Evolutionary conservation across 2,329 filamentous ascomycete genomes (phyloP).

Genomic region (Neophaeococcomyces aloes): DNA sequence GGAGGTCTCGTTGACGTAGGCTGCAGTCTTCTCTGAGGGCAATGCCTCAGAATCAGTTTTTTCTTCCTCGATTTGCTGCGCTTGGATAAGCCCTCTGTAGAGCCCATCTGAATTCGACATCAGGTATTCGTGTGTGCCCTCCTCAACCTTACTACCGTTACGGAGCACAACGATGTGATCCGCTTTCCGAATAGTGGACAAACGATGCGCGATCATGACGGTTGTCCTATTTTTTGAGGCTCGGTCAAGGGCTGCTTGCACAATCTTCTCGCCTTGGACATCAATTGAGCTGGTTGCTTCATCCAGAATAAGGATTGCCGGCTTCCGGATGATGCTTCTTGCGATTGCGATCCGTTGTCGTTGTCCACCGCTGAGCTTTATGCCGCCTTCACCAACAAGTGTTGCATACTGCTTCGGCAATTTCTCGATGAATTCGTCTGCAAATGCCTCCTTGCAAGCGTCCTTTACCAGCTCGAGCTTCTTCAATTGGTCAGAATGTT

Average conservation of each 20-base stretch:
- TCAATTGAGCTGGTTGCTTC: slow-evolving; percentile 64
- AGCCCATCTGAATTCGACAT: slow-evolving; percentile 49
- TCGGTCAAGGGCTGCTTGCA: slow-evolving; percentile 43
- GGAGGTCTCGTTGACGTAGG: slow-evolving; percentile 7
- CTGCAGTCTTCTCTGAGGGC: slow-evolving; percentile 29
- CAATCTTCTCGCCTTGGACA: slow-evolving; percentile 44
- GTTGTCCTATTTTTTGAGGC: slow-evolving; percentile 55
- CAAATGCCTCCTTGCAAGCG: slow-evolving; percentile 58
- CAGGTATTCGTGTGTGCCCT: slow-evolving; percentile 65
- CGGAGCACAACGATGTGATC: slow-evolving; percentile 69
- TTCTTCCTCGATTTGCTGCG: slow-evolving; percentile 20
- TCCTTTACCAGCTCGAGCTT: slow-evolving; percentile 44
- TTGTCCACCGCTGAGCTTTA: slow-evolving; percentile 73
- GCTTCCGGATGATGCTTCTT: slow-evolving; percentile 56
- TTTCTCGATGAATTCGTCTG: slow-evolving; percentile 56
- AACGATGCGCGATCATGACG: slow-evolving; percentile 65
- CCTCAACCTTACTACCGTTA: slow-evolving; percentile 59
- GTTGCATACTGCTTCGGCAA: slow-evolving; percentile 58
- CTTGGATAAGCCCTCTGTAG: slow-evolving; percentile 38
- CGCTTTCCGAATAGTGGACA: slow-evolving; percentile 64
- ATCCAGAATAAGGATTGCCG: slow-evolving; percentile 59
- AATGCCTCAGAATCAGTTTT: background rate
- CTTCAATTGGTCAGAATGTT: slow-evolving; percentile 24
- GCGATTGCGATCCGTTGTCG: slow-evolving; percentile 73
- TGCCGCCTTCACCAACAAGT: slow-evolving; percentile 63